phyloP scores from a whole-genome alignment of 768 basidiomycete genomes.

The Sarcodon aspratus region DNA sequence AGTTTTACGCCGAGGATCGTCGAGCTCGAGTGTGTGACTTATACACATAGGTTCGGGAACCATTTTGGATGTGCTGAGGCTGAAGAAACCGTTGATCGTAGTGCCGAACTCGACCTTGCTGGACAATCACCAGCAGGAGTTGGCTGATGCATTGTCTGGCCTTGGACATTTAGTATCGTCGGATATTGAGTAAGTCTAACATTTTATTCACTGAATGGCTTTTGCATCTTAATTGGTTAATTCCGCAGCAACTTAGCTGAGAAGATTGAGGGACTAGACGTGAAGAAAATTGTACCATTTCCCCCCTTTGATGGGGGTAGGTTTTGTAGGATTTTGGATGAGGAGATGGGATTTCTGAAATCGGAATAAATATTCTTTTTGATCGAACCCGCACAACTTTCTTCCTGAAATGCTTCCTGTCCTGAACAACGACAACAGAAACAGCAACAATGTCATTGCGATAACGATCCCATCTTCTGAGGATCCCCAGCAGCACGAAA shows the following conservation, averaged over 20 bases:
- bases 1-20: slow-evolving; percentile 10
- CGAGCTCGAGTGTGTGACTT: not conserved
- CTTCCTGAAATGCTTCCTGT: slow-evolving; percentile 6
- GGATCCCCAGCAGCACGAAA: slow-evolving; percentile 52
- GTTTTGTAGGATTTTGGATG: slow-evolving; percentile 60
- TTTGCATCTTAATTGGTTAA: not conserved
- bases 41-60: slow-evolving; percentile 73
- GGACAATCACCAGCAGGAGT: slow-evolving; percentile 89
- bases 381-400: not conserved
- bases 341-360: slow-evolving; percentile 64
- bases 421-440: not conserved
- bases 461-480: slow-evolving; percentile 26
- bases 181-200: slow-evolving; percentile 41
- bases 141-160: slow-evolving; percentile 56
- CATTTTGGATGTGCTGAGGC: slow-evolving; percentile 77
- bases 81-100: slow-evolving; percentile 68
- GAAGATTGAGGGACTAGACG: slow-evolving; percentile 39
- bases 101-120: slow-evolving; percentile 84
- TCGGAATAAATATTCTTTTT: not conserved
- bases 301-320: slow-evolving; percentile 56
- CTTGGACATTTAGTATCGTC: slow-evolving; percentile 49
- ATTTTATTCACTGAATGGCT: not conserved
- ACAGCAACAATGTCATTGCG: slow-evolving; percentile 8
- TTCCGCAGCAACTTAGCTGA: slow-evolving; percentile 37
- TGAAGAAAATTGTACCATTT: slow-evolving; percentile 38